Conservation (phyloP, 139 green algal genomes). For the Micractinium sp. region DNA sequence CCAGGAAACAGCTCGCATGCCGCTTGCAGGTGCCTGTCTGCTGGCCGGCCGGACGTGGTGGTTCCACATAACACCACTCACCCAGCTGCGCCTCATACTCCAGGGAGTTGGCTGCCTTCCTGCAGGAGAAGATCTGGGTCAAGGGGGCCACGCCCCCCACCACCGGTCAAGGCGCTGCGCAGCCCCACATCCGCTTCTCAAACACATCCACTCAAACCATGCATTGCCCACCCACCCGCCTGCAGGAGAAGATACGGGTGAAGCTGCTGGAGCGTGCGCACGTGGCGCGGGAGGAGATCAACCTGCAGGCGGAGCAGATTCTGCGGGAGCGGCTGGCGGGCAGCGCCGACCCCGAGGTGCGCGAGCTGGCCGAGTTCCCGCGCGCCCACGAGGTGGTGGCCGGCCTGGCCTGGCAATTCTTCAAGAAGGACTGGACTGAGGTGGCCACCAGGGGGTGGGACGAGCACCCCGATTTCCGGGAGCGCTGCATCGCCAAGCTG, state of each 20-base stretch:
- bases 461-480: background rate
- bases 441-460: background rate
- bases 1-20: no score
- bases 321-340: background rate
- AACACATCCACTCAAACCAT: no score
- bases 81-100: no score
- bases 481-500: slow-evolving; percentile 19
- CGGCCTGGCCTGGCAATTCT: slow-evolving; percentile 29
- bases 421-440: slow-evolving; percentile 29
- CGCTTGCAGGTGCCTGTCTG: no score
- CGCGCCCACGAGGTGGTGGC: background rate
- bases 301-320: slow-evolving; percentile 9
- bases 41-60: no score
- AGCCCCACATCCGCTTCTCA: no score
- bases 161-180: no score
- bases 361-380: background rate
- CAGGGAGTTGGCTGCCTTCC: no score
- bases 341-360: background rate
- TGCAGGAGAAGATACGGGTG: slow-evolving; percentile 29
- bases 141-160: no score
- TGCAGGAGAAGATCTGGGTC: no score
- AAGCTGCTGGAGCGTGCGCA: slow-evolving; percentile 3
- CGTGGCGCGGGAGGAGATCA: slow-evolving; percentile 13
- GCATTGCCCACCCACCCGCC: background rate
- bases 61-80: no score